phyloP scores from a whole-genome alignment of 2,329 filamentous ascomycete species.

The Neonectria sp. region DNA sequence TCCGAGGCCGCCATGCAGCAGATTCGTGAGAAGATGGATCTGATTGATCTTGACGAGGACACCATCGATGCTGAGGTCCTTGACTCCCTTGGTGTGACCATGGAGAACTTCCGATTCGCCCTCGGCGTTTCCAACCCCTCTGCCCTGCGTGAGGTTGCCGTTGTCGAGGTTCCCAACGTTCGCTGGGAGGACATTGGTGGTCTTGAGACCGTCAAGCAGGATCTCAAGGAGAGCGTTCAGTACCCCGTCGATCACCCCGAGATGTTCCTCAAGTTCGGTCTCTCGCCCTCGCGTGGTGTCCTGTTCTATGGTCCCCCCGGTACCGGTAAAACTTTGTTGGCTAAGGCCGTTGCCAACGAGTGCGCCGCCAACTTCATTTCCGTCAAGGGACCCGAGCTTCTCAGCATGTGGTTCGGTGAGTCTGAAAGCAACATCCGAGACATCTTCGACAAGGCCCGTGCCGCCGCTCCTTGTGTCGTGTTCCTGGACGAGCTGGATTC shows the following conservation, averaged over 20 bases:
- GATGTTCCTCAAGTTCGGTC: conserved; percentile 99
- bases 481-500: conserved; percentile 99
- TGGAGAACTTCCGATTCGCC: conserved; percentile 99
- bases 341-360: conserved; percentile 99
- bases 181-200: conserved; percentile 99
- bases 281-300: conserved; percentile 97
- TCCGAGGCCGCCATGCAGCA: conserved; percentile 99
- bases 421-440: conserved; percentile 99
- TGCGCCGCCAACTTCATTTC: conserved; percentile 99
- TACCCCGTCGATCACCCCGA: conserved; percentile 99
- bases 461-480: conserved; percentile 96
- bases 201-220: conserved; percentile 98
- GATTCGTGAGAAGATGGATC: conserved; percentile 99
- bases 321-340: conserved; percentile 99
- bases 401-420: conserved; percentile 99
- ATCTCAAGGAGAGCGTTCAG: conserved; percentile 98
- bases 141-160: conserved; percentile 96
- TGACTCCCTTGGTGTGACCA: conserved; percentile 97
- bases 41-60: conserved; percentile 98
- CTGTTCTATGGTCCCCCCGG: conserved; percentile 98
- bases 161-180: conserved; percentile 99
- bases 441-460: conserved; percentile 99
- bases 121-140: conserved; percentile 99
- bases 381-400: conserved; percentile 96
- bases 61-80: conserved; percentile 99